A percentile compares a stretch with the other conserved stretches of the same genome.
Conservation (phyloP, 225 moss, liverwort and hornwort genomes). For the Lunularia cruciata region DNA sequence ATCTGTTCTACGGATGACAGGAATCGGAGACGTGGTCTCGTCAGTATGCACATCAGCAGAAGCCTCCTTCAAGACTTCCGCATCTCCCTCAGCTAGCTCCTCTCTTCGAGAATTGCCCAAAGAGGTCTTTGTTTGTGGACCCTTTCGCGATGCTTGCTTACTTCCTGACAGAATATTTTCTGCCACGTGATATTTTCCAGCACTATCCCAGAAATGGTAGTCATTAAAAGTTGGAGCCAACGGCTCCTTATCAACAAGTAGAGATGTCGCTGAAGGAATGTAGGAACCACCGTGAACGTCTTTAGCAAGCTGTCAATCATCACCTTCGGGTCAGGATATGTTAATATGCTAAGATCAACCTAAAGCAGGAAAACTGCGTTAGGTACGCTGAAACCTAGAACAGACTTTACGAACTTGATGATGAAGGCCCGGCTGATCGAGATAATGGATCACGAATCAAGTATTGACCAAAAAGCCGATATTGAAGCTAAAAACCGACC, state of each 20-base stretch:
- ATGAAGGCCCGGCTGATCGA: not conserved
- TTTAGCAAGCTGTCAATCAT: constrained; percentile 30
- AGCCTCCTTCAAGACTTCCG: not conserved
- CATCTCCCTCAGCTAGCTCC: not conserved
- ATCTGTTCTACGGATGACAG: not conserved
- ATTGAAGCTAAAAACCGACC: constrained; percentile 36
- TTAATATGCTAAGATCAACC: not conserved
- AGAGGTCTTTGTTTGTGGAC: not conserved
- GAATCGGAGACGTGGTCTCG: not conserved
- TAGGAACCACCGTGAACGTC: constrained; percentile 31
- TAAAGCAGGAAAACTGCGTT: not conserved
- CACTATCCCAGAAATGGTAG: too few species aligned
- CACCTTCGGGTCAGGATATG: not conserved
- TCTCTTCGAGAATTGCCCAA: not conserved
- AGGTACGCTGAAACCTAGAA: not conserved
- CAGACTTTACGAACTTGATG: not conserved
- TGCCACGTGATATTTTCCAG: not conserved
- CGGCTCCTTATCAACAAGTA: not conserved
- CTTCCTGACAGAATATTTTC: not conserved
- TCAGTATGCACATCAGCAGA: not conserved
- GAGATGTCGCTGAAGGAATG: constrained; percentile 4
- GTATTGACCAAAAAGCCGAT: too few species aligned
- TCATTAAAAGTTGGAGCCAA: not conserved
- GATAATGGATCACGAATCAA: not conserved
- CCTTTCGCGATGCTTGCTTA: not conserved